Conservation (phyloP, 2,329 filamentous ascomycete genomes). For the Fusarium burgessii region DNA sequence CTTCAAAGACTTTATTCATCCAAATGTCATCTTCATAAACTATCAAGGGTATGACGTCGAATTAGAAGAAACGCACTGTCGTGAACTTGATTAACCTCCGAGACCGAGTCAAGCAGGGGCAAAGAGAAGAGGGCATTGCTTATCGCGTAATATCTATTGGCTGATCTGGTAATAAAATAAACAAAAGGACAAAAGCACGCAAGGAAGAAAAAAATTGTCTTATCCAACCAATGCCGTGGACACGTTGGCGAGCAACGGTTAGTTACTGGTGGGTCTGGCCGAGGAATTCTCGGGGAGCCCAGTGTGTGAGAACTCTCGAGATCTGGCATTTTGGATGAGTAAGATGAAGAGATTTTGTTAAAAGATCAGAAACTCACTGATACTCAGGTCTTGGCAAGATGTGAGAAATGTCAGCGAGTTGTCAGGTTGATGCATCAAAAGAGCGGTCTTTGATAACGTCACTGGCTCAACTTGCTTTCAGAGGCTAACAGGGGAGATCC, state of each 20-base stretch:
- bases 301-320: slow-evolving; percentile 13
- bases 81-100: slow-evolving; percentile 14
- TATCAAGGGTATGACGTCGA: slow-evolving; percentile 21
- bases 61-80: not conserved
- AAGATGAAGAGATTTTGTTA: slow-evolving; percentile 3
- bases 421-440: slow-evolving; percentile 22
- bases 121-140: slow-evolving; percentile 13
- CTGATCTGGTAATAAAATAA: slow-evolving; percentile 22
- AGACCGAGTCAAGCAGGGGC: slow-evolving; percentile 15
- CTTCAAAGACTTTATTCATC: not conserved
- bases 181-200: slow-evolving; percentile 15
- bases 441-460: slow-evolving; percentile 28
- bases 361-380: slow-evolving; percentile 26
- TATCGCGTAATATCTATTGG: slow-evolving; percentile 35
- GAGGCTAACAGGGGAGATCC: slow-evolving; percentile 29
- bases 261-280: slow-evolving; percentile 44
- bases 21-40: not conserved
- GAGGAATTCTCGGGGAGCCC: slow-evolving; percentile 42
- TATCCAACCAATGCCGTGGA: slow-evolving; percentile 38
- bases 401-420: slow-evolving; percentile 22
- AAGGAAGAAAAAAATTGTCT: slow-evolving; percentile 27
- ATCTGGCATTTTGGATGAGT: slow-evolving; percentile 25
- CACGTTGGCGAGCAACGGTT: slow-evolving; percentile 43
- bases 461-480: slow-evolving; percentile 26
- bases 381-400: not conserved